Evolutionary conservation across 805 yeast species (phyloP).

Genomic region (Wickerhamomyces ciferrii): DNA sequence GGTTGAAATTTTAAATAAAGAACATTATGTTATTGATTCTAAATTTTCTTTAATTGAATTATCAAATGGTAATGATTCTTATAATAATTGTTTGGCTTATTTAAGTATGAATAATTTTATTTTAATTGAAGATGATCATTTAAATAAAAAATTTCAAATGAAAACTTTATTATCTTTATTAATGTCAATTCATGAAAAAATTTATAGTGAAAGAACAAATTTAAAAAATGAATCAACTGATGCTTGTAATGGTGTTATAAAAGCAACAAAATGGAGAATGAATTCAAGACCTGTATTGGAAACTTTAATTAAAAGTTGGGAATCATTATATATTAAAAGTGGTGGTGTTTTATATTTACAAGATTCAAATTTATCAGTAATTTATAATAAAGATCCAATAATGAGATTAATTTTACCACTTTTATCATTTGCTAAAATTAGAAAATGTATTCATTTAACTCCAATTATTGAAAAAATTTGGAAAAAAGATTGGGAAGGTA

Average conservation of each 20-base stretch:
- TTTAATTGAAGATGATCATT: constrained; percentile 28
- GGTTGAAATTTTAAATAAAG: constrained; percentile 33
- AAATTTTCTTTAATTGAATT: constrained; percentile 50
- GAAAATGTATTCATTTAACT: constrained; percentile 56
- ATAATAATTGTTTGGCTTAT: constrained; percentile 39
- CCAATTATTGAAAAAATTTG: constrained; percentile 58
- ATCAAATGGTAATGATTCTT: constrained; percentile 47
- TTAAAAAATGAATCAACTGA: constrained; percentile 29
- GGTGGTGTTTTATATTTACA: constrained; percentile 59
- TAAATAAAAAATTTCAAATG: constrained; percentile 33
- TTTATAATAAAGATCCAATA: constrained; percentile 48
- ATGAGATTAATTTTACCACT: constrained; percentile 64
- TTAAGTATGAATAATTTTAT: constrained; percentile 36
- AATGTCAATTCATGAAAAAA: constrained; percentile 62
- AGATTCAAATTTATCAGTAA: constrained; percentile 34
- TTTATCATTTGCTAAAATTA: constrained; percentile 59
- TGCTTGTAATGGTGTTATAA: constrained; percentile 36
- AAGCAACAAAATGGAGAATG: constrained; percentile 62
- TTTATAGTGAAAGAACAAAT: constrained; percentile 44
- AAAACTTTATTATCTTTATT: constrained; percentile 50
- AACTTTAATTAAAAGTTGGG: constrained; percentile 62
- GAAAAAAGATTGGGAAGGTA: constrained; percentile 61
- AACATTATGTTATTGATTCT: constrained; percentile 41
- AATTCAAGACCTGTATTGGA: constrained; percentile 55
- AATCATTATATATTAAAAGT: constrained; percentile 49